Evolutionary conservation across 257 asterid genomes (phyloP).

Genomic region (Solanum pennellii): DNA sequence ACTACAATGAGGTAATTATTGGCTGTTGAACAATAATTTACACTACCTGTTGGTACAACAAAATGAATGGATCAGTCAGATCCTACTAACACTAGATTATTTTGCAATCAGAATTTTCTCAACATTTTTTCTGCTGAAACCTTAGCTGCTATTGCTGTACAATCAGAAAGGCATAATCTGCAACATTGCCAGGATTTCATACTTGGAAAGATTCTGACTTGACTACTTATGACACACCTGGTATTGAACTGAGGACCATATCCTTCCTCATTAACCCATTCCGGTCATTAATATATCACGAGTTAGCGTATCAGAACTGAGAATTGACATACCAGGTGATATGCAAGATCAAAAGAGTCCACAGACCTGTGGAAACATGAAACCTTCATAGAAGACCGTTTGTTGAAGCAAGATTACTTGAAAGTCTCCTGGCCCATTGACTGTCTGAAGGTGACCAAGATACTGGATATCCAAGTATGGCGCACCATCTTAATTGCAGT

Average conservation of each 20-base stretch:
- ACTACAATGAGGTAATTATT: not conserved
- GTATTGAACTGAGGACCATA: not conserved
- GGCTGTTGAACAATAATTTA: not conserved
- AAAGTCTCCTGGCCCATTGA: conserved; percentile 62
- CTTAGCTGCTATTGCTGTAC: not conserved
- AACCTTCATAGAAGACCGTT: not conserved
- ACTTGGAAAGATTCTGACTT: not conserved
- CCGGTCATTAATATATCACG: not conserved
- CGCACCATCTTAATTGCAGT: conserved; percentile 69
- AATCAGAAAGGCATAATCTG: not conserved
- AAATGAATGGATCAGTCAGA: not conserved
- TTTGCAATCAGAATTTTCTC: not conserved
- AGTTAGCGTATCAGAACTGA: not conserved
- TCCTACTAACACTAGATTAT: not conserved
- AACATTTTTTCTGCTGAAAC: not conserved
- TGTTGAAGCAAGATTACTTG: conserved; percentile 25
- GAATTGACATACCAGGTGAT: not conserved
- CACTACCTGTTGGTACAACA: not conserved
- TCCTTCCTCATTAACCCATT: not conserved
- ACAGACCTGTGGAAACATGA: not conserved
- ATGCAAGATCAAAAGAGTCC: not conserved
- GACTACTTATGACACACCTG: not conserved
- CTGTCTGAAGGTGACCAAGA: conserved; percentile 59
- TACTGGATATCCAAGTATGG: conserved; percentile 26
- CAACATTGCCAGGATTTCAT: not conserved